phyloP scores from a whole-genome alignment of 371 early-diverging fungal genomes.

The Apophysomyces ossiformis region DNA sequence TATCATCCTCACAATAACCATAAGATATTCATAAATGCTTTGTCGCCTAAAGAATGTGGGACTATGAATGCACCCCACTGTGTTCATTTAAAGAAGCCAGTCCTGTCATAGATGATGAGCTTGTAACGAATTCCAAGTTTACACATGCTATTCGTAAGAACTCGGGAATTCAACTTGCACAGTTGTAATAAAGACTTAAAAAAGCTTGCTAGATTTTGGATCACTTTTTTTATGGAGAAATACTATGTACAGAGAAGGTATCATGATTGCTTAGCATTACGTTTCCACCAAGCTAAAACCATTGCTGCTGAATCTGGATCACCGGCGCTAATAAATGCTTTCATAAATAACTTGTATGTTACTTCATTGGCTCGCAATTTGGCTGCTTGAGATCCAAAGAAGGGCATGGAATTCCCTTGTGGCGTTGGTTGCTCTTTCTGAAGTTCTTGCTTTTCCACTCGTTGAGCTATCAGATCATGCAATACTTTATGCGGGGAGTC shows the following conservation, averaged over 20 bases:
- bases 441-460: neutral
- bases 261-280: neutral
- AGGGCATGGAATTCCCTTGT: constrained; percentile 13
- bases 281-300: neutral
- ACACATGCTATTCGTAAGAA: too few species aligned
- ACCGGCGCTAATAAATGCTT: constrained; percentile 35
- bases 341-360: constrained; percentile 45
- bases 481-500: neutral
- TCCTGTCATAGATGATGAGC: too few species aligned
- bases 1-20: too few species aligned
- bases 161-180: too few species aligned
- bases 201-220: too few species aligned
- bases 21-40: too few species aligned
- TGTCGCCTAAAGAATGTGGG: too few species aligned
- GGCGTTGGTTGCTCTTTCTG: neutral
- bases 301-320: constrained; percentile 34
- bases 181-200: too few species aligned
- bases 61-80: too few species aligned
- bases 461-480: neutral
- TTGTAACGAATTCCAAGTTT: too few species aligned
- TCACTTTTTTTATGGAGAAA: too few species aligned
- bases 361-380: constrained; percentile 27
- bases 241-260: constrained; percentile 5
- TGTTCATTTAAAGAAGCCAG: too few species aligned
- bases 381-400: constrained; percentile 20